These are phyloP conservation scores for Akanthomyces muscarius DNA, from an alignment of 2,329 filamentous ascomycete species.

Conservation along the genomic window DNA sequence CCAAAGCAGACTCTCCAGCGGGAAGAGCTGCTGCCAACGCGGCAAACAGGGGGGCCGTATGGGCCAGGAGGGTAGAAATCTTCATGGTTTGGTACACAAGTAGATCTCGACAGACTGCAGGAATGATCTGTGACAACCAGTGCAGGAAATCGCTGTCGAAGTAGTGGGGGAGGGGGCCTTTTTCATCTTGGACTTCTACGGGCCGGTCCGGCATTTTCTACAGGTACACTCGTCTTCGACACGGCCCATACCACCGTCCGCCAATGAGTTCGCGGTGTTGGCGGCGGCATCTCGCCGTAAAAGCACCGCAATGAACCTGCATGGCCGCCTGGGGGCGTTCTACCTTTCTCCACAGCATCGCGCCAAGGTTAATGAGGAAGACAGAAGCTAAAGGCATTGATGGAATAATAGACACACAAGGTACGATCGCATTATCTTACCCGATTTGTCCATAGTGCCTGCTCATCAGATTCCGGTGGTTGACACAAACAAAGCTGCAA, in stretches of 20 bases:
- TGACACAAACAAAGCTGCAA: not conserved
- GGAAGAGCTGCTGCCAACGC: slow-evolving; percentile 13
- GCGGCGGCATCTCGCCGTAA: slow-evolving; percentile 1
- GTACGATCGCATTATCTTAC: not conserved
- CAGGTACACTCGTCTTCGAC: not conserved
- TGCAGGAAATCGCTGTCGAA: not conserved
- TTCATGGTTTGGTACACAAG: not conserved
- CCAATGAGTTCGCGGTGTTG: not conserved
- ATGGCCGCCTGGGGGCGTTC: not conserved
- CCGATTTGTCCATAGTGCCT: not conserved
- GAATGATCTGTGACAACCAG: not conserved
- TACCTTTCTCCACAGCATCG: slow-evolving; percentile 4
- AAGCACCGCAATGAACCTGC: slow-evolving; percentile 12
- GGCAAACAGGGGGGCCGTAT: not conserved
- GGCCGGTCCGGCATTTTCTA: not conserved
- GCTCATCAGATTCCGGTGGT: not conserved
- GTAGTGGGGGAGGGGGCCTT: not conserved
- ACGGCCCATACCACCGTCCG: not conserved
- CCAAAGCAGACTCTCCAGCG: not conserved
- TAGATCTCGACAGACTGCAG: not conserved
- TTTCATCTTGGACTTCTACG: not conserved
- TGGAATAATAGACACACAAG: not conserved
- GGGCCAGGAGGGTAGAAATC: slow-evolving; percentile 3
- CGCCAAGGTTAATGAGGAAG: not conserved
- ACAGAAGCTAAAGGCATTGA: not conserved